Evolutionary conservation across 129 eudicot genomes (phyloP), one percentile per base, ranked within the genome.

Genomic region (Kitagawia praeruptora): DNA sequence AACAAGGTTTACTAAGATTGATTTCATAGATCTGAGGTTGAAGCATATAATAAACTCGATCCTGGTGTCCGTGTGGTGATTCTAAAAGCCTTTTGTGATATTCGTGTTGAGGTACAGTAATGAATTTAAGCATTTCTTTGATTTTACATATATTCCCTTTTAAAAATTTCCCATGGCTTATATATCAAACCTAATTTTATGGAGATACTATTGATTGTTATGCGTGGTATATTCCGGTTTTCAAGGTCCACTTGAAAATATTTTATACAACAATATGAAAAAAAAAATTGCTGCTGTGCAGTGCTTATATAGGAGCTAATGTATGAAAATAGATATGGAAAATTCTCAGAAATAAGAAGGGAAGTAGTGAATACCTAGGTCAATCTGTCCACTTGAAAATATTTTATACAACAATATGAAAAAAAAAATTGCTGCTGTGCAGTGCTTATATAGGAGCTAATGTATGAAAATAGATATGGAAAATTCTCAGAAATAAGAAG

Each of bases 1-100:
- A 46, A 83, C 46, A 34, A 63, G 78, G 40, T 10, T 75, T 83
- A 73, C 8, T 64, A 16, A 23, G 46, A 40, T 81, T 80, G 69
- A 66, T 82, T 44, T 81, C 49, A 67, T 69, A 95, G 99, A 87
- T 84, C 97, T 45, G 99, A 95, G 84, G 77, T 92, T 81, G 97
- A 92, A 75, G 86, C 92, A 66, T 95, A 95, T 81, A 87, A 83
- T 81, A 75, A 86, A 80, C 96, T 95, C 45, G 97, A 95, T 77
- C 99, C 99, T 25, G 87, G 83, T 75, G 85, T 95, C 34, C 93
- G 99, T 66, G 99, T 92, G 80, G 87, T 87, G 75, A 95, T 95
- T 78, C 74, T 95, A 75, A 95, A 95, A 85, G 96, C 99, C 19
- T 80, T 95, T 51, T 95, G 99, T 79, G 99, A 95, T 82, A 95